phyloP scores from a whole-genome alignment of 2,329 filamentous ascomycete genomes.

The Cercospora sp. region DNA sequence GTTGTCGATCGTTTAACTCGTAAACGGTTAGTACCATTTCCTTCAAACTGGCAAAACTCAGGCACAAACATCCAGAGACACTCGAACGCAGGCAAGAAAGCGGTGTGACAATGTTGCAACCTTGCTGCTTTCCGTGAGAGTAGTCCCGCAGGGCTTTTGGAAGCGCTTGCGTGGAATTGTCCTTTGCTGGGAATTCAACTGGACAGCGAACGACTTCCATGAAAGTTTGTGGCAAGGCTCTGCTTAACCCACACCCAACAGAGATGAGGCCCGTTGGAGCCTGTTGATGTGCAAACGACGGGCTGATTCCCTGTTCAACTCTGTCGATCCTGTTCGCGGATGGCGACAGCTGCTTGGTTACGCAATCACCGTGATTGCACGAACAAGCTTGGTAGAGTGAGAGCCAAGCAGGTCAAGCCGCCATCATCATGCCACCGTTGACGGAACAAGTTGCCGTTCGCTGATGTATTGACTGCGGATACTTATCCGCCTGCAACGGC shows the following conservation, averaged over 20 bases:
- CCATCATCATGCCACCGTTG: background rate
- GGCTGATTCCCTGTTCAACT: conserved; percentile 1
- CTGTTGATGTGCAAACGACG: background rate
- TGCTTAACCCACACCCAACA: background rate
- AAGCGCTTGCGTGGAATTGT: background rate
- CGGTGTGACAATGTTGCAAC: conserved; percentile 2
- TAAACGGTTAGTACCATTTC: background rate
- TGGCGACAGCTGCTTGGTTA: background rate
- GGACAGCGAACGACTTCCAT: background rate
- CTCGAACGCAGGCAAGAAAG: background rate
- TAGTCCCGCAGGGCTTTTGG: background rate
- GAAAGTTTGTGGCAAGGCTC: background rate
- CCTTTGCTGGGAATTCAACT: background rate
- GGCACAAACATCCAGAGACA: background rate
- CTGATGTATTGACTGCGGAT: background rate
- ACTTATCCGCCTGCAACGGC: background rate
- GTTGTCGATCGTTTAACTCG: background rate
- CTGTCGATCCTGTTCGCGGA: conserved; percentile 1
- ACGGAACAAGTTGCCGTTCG: background rate
- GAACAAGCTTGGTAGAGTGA: background rate
- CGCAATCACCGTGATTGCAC: background rate
- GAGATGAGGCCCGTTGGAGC: background rate
- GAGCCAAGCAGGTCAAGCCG: background rate
- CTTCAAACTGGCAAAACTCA: background rate
- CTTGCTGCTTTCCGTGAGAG: background rate